Base-by-base conservation (phyloP, 148 eudicot species). In the Talinum fruticosum region DNA sequence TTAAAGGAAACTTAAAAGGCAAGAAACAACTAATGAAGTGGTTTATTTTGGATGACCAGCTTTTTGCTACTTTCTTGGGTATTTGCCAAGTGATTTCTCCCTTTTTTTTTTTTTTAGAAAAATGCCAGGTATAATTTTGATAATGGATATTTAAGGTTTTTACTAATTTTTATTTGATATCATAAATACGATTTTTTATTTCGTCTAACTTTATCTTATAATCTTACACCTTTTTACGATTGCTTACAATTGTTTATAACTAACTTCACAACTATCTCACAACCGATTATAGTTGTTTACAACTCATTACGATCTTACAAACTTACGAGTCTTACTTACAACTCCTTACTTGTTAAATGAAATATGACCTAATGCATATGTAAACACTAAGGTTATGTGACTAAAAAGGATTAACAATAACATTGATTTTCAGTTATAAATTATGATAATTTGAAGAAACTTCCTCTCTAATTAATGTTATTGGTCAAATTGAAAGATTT, bases 21-120 rank as follows among this genome's bases (percentile, higher is more conserved):
- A 79, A 70, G 75, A 61, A 79, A 75, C 76, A 78, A 78, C 32
- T 54, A 54, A 21, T 34, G 51, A 82, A 82, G 81, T 82, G 34
- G 85, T 62, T 78, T 78, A 66, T 3, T 23, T 33, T 74, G 37
- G 85, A 79, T 78, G 32, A 78, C 65, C 78, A 74, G 75, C 76
- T 65, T 71, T 69, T 78, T 57, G 38, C 41, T 57, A 6, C 13
- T 62, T 62, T 62, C 30, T 62, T 62, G 66, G 66, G 33, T 10
- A 62, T 62, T 61, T 61, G 62, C 62, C 62, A 54, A 54, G 62
- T 54, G 62, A 5, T 41, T 41, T 41, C 10, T 41, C 6, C 5
- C n/a, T 49, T 49, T 10, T 2, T 16, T 16, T 13, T 49, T 13
- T 8, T 4, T 49, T 49, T 49, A 49, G 54, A 51, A 3, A 51